These are phyloP conservation scores for Eucalyptus caleyi DNA, from an alignment of 345 rosid genomes.

Conservation along the genomic window DNA sequence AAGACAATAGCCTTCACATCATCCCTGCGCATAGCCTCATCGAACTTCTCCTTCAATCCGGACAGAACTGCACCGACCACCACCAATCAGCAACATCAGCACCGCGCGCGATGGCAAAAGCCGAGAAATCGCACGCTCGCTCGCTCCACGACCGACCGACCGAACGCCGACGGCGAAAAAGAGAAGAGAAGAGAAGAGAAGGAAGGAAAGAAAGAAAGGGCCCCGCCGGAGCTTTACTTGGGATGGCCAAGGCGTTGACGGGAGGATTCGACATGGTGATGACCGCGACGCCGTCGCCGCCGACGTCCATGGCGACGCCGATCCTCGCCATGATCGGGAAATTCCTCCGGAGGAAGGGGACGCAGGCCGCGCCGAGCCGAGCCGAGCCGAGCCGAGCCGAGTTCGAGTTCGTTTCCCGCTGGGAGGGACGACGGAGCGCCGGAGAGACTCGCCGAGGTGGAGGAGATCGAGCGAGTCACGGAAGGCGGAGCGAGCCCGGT, in stretches of 20 bases:
- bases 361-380: not conserved
- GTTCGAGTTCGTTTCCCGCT: not conserved
- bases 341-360: not conserved
- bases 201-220: not conserved
- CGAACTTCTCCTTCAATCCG: constrained; percentile 68
- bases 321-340: constrained; percentile 31
- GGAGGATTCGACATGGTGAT: constrained; percentile 86
- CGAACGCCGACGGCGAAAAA: not conserved
- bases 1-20: constrained; percentile 85
- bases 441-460: not conserved
- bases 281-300: constrained; percentile 85
- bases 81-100: not conserved
- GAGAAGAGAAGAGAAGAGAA: not conserved
- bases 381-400: not conserved
- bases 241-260: constrained; percentile 77
- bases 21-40: constrained; percentile 50
- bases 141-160: not conserved
- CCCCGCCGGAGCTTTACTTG: constrained; percentile 17
- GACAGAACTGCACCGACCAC: constrained; percentile 31
- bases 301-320: constrained; percentile 58
- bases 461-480: not conserved
- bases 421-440: not conserved
- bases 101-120: not conserved
- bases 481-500: not conserved
- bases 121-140: not conserved